phyloP scores from a whole-genome alignment of 2,329 filamentous ascomycete species.

The Immersiporthe knoxdaviesiana region DNA sequence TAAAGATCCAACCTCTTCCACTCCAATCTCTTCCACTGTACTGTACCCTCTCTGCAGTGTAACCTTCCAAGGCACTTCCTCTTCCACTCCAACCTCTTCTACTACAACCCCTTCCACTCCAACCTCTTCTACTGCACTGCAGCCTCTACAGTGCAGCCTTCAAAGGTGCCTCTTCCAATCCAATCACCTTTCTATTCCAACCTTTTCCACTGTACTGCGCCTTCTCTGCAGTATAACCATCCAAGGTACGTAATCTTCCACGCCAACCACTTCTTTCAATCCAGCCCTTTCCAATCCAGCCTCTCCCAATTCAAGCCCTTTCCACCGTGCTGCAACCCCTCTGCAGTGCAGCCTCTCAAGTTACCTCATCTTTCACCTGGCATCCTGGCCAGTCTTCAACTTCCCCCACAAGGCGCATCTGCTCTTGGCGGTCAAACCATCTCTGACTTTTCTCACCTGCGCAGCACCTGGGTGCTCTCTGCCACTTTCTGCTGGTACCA shows the following conservation, averaged over 20 bases:
- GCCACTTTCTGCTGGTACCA: background rate
- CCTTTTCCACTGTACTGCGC: too few species aligned
- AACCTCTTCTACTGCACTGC: background rate
- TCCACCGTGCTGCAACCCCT: too few species aligned
- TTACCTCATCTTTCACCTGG: background rate
- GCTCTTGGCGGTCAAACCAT: too few species aligned
- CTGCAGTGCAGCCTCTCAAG: background rate
- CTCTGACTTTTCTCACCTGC: background rate
- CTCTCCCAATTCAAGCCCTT: too few species aligned
- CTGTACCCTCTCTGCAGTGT: background rate
- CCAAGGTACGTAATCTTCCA: too few species aligned
- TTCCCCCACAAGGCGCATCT: background rate
- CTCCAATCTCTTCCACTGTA: background rate
- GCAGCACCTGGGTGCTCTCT: background rate
- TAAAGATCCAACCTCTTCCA: too few species aligned
- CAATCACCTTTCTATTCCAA: too few species aligned
- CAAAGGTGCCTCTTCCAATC: background rate
- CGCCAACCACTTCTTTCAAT: too few species aligned
- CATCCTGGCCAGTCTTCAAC: background rate
- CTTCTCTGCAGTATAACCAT: too few species aligned
- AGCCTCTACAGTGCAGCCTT: background rate
- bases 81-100: too few species aligned
- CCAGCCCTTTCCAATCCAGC: too few species aligned
- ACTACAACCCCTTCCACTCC: too few species aligned
- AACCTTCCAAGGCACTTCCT: background rate